Base-by-base conservation (phyloP, 352 stramenopile genomes). In the Globisporangium spiculum region DNA sequence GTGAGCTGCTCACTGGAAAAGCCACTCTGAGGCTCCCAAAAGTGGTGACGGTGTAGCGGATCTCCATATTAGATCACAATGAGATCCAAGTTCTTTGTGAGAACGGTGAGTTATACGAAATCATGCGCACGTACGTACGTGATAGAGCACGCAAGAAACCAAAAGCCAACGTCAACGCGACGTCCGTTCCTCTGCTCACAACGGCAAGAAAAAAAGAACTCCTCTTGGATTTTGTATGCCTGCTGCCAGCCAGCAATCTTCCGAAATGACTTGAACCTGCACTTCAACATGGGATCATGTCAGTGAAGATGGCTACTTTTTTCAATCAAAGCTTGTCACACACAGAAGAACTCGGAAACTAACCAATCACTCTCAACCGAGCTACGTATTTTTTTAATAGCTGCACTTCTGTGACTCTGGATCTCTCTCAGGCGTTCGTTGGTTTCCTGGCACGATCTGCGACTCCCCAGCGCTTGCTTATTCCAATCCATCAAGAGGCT, bases 1-100 rank as follows among this genome's bases (percentile, higher is more conserved):
- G 50, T 62, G 57, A 10, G 34, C 57, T 62, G 34, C 22, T 56
- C 59, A 22, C 22, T 65, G 22, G 4, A 30, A 56, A 32, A 56
- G 18, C 50, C 22, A 56, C n/a, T 56, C n/a, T 18, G 22, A 26
- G 27, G 8, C 50, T 34, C 8, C 18, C 50, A 1, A 4, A 14
- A 3, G 0, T 30, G 27, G 27, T 30, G n/a, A 3, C 18, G 3
- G 7, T 10, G 22, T 12, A 32, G 50, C 34, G 34, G 34, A 41
- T 41, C 7, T 41, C 34, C 34, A 41, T 5, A 30, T 30, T 30
- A 30, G 27, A 30, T 30, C 27, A 30, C 27, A 30, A 30, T 7
- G 34, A 41, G 10, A 44, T 18, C 36, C 36, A 44, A 16, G 8
- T 16, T 44, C 36, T 16, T 10, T 44, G 36, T 10, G 10, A 44